A percentile compares a stretch with the other conserved stretches of the same genome.
Evolutionary conservation across 805 yeast genomes (phyloP).

Genomic region (Sugiyamaella chiloensis): DNA sequence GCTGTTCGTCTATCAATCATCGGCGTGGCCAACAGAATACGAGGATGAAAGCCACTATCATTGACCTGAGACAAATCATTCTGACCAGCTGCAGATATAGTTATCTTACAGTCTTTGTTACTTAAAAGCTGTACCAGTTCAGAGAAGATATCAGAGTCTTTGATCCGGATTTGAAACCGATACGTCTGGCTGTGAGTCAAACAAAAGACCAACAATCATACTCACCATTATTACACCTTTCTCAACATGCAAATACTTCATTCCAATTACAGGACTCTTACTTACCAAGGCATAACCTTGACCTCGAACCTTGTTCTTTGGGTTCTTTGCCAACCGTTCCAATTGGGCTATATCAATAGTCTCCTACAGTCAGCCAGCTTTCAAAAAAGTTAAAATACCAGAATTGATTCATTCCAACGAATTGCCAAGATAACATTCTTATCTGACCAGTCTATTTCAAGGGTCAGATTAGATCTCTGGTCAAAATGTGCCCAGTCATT

Average conservation of each 20-base stretch:
- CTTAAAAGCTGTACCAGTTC: background rate
- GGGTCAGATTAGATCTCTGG: constrained; percentile 2
- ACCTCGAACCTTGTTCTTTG: too few relatives aligned
- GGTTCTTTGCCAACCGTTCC: background rate
- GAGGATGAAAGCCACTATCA: too few relatives aligned
- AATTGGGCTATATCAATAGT: background rate
- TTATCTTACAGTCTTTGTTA: background rate
- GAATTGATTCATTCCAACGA: background rate
- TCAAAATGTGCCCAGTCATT: constrained; percentile 6
- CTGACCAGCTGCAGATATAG: too few relatives aligned
- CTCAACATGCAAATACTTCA: constrained; percentile 10
- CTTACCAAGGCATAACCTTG: constrained; percentile 9
- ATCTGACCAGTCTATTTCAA: too few relatives aligned
- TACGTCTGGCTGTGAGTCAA: background rate
- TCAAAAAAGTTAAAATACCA: background rate
- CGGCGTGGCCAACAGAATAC: too few relatives aligned
- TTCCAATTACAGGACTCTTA: constrained; percentile 12
- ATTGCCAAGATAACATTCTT: too few relatives aligned
- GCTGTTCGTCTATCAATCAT: too few relatives aligned
- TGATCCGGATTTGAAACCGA: constrained; percentile 2
- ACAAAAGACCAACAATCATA: background rate
- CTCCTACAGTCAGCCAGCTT: constrained; percentile 1
- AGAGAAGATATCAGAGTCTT: background rate
- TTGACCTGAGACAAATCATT: too few relatives aligned
- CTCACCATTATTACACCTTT: constrained; percentile 4